A percentile compares a stretch with the other conserved stretches of the same genome.
phyloP scores from a whole-genome alignment of 2,329 filamentous ascomycete species.

The Trichoderma koningiopsis region DNA sequence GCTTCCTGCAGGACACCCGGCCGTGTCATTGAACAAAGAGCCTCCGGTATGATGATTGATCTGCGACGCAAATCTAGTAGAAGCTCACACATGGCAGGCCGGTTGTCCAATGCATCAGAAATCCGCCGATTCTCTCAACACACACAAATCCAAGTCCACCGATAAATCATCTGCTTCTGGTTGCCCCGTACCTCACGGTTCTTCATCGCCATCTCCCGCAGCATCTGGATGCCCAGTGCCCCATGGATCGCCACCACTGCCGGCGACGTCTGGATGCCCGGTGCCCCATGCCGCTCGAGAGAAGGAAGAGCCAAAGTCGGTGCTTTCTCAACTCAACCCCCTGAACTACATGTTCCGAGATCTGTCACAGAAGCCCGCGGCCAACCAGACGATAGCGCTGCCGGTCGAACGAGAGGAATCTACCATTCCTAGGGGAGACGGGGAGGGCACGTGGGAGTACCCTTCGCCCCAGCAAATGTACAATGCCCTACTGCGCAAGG shows the following conservation, averaged over 20 bases:
- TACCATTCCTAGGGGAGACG: conserved; percentile 85
- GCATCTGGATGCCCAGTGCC: conserved; percentile 51
- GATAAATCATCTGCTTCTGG: conserved; percentile 39
- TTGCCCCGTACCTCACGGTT: conserved; percentile 51
- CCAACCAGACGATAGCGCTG: conserved; percentile 71
- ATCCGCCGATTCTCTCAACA: conserved; percentile 51
- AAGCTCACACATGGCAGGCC: conserved; percentile 43
- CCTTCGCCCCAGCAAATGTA: conserved; percentile 99
- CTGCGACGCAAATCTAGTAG: not conserved
- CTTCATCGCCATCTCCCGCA: conserved; percentile 33
- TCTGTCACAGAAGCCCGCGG: conserved; percentile 76
- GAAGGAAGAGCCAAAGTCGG: conserved; percentile 45
- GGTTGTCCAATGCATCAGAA: conserved; percentile 62
- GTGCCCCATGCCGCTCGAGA: conserved; percentile 45
- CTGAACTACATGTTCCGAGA: conserved; percentile 96
- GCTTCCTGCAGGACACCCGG: conserved; percentile 39
- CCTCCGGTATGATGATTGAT: conserved; percentile 38
- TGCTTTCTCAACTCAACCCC: conserved; percentile 61
- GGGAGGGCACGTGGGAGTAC: conserved; percentile 86
- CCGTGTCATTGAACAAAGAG: conserved; percentile 33
- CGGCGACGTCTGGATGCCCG: conserved; percentile 46
- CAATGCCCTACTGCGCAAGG: conserved; percentile 94
- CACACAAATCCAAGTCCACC: conserved; percentile 32
- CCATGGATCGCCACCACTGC: conserved; percentile 40
- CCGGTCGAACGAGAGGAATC: conserved; percentile 81